Evolutionary conservation across 805 yeast species (phyloP).

Genomic region (Lipomyces yamanashiensis): DNA sequence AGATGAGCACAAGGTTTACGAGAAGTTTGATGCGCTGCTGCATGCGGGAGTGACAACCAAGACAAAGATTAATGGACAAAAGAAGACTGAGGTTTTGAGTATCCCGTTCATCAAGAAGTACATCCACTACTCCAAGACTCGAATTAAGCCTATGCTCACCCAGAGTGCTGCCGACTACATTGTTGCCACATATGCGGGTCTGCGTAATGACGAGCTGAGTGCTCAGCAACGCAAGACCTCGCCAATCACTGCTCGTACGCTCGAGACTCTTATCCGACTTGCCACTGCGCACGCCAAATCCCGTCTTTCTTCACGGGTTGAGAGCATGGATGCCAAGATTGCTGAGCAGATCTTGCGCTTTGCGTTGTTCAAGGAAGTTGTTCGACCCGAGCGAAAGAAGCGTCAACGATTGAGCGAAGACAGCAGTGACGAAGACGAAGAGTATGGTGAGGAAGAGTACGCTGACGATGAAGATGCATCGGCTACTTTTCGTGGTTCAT

Average conservation of each 20-base stretch:
- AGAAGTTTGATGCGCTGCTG: slow-evolving; percentile 77
- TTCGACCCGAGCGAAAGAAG: slow-evolving; percentile 47
- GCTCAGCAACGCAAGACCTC: slow-evolving; percentile 64
- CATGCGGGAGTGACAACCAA: slow-evolving; percentile 73
- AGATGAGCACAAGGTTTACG: slow-evolving; percentile 59
- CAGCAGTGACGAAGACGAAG: slow-evolving; percentile 41
- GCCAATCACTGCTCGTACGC: slow-evolving; percentile 97
- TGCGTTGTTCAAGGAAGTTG: slow-evolving; percentile 80
- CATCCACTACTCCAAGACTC: slow-evolving; percentile 89
- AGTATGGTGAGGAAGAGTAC: slow-evolving; percentile 42
- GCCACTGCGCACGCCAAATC: slow-evolving; percentile 97
- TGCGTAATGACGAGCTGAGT: slow-evolving; percentile 71
- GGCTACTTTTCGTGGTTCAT: slow-evolving; percentile 22
- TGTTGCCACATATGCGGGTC: slow-evolving; percentile 74
- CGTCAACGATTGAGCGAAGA: slow-evolving; percentile 46
- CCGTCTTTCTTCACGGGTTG: slow-evolving; percentile 77
- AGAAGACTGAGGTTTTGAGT: slow-evolving; percentile 60
- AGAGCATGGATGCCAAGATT: slow-evolving; percentile 75
- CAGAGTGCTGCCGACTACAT: slow-evolving; percentile 78
- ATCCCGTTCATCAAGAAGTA: slow-evolving; percentile 89
- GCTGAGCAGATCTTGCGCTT: slow-evolving; percentile 86
- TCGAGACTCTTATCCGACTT: slow-evolving; percentile 92
- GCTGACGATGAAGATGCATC: slow-evolving; percentile 32
- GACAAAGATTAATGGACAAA: slow-evolving; percentile 44
- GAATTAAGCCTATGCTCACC: slow-evolving; percentile 80